Evolutionary conservation across 768 basidiomycete genomes (phyloP), one percentile per base, ranked within the genome.

Genomic region (Boletus insuetus): DNA sequence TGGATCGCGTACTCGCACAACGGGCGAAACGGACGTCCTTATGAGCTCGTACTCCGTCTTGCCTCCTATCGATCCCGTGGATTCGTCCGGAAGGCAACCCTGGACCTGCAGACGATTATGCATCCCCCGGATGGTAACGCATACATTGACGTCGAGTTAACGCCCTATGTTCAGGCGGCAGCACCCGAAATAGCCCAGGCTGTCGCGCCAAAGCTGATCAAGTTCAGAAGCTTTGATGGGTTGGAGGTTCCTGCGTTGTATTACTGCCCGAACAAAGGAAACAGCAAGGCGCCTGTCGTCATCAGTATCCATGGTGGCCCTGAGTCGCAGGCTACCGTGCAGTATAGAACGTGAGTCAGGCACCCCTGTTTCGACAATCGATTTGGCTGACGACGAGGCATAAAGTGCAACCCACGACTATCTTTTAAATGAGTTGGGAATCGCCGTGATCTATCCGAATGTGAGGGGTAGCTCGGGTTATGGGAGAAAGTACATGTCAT

Each of bases 401-500:
- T 58, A 7, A 37, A 69, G 70, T 20, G 61, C 68, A 17, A 73
- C 70, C 5, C 74, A 77, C 45, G 71, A 69, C 32, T 78, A 78
- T 56, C 60, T 77, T n/a, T 49, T 78, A 24, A 77, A 75, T 46
- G 76, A 78, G 47, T 58, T 78, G 35, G 70, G 68, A 17, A 69
- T 74, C 24, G 77, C 75, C 0, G 55, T 78, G 34, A 69, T 78
- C 32, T 75, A 75, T 53, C 76, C 76, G 16, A 77, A 77, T 43
- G 77, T 77, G 20, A 64, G 76, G 43, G 77, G 76, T 39, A 78
- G 77, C 51, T 64, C 64, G 4, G 76, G 76, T 26, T 78, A 77
- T 48, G 77, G 75, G 32, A 75, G 64, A 53, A 69, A 56, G 47
- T 78, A 74, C 60, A 64, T 74, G 68, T 64, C 73, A 16, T 58